phyloP scores from a whole-genome alignment of 2,329 filamentous ascomycete species.

The Fusarium irregulare region DNA sequence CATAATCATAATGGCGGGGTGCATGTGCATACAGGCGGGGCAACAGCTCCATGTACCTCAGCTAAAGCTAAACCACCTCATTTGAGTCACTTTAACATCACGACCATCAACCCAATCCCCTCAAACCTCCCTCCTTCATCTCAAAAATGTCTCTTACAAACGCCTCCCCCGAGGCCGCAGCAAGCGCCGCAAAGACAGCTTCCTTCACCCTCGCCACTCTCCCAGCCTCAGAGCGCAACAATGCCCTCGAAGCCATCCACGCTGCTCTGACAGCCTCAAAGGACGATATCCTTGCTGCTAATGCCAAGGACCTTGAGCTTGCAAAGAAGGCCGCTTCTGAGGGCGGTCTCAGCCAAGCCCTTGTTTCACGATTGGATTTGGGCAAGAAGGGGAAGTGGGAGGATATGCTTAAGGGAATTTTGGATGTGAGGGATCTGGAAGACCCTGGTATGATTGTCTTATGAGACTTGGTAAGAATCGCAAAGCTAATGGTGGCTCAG shows the following conservation, averaged over 20 bases:
- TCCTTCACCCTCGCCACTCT: constrained; percentile 87
- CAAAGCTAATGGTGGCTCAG: constrained; percentile 54
- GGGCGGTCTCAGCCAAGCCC: constrained; percentile 81
- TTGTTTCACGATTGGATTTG: constrained; percentile 89
- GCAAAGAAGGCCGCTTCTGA: constrained; percentile 79
- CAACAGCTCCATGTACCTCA: constrained; percentile 2
- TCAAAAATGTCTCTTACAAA: constrained; percentile 86
- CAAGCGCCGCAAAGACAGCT: constrained; percentile 80
- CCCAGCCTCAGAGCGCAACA: constrained; percentile 79
- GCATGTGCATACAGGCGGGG: constrained; percentile 38
- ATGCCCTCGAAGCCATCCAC: constrained; percentile 86
- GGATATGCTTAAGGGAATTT: constrained; percentile 95
- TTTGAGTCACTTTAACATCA: constrained; percentile 28
- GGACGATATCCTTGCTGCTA: constrained; percentile 85
- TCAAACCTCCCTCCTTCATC: constrained; percentile 4
- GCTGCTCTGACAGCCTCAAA: constrained; percentile 76
- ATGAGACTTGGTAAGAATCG: neutral
- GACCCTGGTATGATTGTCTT: constrained; percentile 76
- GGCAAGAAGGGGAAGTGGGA: constrained; percentile 91
- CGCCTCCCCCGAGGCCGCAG: constrained; percentile 81
- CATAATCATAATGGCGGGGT: constrained; percentile 42
- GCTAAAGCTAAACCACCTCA: constrained; percentile 5
- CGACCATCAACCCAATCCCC: neutral
- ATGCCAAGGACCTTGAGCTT: constrained; percentile 81
- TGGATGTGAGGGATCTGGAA: constrained; percentile 84